phyloP scores from a whole-genome alignment of 768 basidiomycete genomes.

The Hortiboletus campestris region DNA sequence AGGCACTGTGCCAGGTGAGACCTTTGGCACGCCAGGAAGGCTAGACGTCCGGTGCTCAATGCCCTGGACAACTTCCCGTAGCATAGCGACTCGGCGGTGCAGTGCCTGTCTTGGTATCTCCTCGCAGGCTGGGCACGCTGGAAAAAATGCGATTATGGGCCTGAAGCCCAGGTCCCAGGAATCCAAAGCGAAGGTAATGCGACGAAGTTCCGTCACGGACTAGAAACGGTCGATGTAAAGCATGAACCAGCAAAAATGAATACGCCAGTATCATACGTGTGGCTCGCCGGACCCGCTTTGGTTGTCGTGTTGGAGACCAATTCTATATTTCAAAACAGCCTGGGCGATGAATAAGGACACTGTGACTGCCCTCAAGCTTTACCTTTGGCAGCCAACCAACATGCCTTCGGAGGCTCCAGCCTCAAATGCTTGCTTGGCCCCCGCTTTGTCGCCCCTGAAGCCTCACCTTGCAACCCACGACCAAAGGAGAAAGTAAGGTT shows the following conservation, averaged over 20 bases:
- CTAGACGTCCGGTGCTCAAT: not conserved
- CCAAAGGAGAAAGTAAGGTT: slow-evolving; percentile 51
- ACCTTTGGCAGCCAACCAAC: slow-evolving; percentile 42
- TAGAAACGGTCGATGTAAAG: not conserved
- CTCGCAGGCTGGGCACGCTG: not conserved
- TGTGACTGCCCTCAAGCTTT: slow-evolving; percentile 13
- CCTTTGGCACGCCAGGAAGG: not conserved
- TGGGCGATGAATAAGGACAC: not conserved
- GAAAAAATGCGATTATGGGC: not conserved
- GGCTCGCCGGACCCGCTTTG: not conserved
- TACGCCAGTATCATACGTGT: not conserved
- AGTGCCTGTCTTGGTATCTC: not conserved
- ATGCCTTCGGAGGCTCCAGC: slow-evolving; percentile 40
- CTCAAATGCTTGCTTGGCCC: slow-evolving; percentile 39
- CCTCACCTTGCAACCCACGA: slow-evolving; percentile 48
- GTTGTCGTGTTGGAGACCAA: not conserved
- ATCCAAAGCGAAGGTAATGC: no score
- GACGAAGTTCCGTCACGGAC: not conserved
- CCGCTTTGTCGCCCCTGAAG: slow-evolving; percentile 43
- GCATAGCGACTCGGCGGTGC: not conserved
- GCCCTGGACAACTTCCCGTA: not conserved
- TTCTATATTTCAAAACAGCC: not conserved
- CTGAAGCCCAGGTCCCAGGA: not conserved
- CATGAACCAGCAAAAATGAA: not conserved
- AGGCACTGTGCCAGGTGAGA: not conserved